Base-by-base conservation (phyloP, 148 eudicot genomes). In the Rhododendron ovatum region DNA sequence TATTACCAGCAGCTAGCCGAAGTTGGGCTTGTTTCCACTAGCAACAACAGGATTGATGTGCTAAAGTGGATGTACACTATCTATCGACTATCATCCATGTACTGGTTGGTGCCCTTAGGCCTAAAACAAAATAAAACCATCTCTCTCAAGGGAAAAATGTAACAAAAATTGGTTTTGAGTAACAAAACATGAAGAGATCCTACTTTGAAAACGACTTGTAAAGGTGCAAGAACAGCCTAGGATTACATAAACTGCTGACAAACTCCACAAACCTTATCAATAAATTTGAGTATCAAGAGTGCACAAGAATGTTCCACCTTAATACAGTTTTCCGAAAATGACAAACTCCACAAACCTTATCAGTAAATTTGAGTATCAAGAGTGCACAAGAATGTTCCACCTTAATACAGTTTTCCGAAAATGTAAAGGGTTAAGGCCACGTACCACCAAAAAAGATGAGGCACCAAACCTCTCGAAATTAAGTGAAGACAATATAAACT, bases 361-460 rank as follows among this genome's bases (percentile, higher is more conserved):
- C 33, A 14, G 43, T 35, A 74, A 74, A 35, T 30, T 74, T 26
- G 43, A 74, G 24, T 17, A 15, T 74, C 24, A 35, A 74, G 78
- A 74, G 78, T 35, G 78, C 78, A 74, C 43, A 35, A 74, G 78
- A 74, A 74, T 35, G 17, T 35, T 74, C 45, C 78, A 74, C 78
- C 43, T 35, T 74, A 74, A 74, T 33, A 74, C 78, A 6, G 24
- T 74, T 33, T 30, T 12, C 77, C 22, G 13, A 35, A 39, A 74
- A 12, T 74, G 45, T 39, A 35, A 20, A 14, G 5, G 45, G 3
- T 76, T 41, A 77, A 39, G 14, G 51, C 35, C 30, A 11, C n/a
- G 20, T 45, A 22, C 11, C 5, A 22, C 11, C 5, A 78, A 20
- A 43, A 11, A 43, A n/a, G 12, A 35, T 20, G 26, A 78, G 53